Evolutionary conservation across 2,329 filamentous ascomycete genomes (phyloP).

Genomic region (Clonostachys solani): DNA sequence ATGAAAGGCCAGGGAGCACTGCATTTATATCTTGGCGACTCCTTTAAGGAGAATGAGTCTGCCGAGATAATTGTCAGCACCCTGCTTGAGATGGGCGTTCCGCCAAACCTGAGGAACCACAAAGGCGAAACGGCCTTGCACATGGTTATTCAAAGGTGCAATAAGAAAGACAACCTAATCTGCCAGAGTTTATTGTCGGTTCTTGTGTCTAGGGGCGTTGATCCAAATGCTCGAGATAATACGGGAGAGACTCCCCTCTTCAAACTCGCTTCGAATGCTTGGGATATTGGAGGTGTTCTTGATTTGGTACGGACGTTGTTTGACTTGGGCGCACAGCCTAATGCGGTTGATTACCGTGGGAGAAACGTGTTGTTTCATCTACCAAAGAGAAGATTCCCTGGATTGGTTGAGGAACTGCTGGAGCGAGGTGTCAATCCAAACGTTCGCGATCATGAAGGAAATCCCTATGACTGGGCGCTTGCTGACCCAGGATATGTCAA

Average conservation of each 20-base stretch:
- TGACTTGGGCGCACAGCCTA: slow-evolving; percentile 1
- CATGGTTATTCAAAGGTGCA: neutral
- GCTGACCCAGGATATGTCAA: no score
- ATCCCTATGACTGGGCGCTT: no score
- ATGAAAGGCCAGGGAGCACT: neutral
- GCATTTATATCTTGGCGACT: neutral
- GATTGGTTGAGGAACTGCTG: neutral
- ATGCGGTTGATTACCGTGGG: neutral
- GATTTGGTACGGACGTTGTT: neutral
- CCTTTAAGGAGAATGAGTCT: no score
- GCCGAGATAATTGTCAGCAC: neutral
- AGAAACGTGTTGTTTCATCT: neutral
- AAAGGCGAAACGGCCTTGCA: neutral
- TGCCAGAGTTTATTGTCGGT: neutral
- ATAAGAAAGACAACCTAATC: neutral
- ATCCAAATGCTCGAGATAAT: neutral
- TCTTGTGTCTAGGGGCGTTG: neutral
- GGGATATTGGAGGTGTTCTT: no score
- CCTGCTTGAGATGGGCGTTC: neutral
- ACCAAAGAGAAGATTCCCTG: neutral
- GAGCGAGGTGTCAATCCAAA: no score
- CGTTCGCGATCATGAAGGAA: no score
- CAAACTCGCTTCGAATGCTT: neutral
- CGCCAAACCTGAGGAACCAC: neutral
- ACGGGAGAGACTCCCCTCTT: neutral